Evolutionary conservation across 495 filamentous ascomycete genomes (phyloP).

Genomic region (Xylaria bambusicola): DNA sequence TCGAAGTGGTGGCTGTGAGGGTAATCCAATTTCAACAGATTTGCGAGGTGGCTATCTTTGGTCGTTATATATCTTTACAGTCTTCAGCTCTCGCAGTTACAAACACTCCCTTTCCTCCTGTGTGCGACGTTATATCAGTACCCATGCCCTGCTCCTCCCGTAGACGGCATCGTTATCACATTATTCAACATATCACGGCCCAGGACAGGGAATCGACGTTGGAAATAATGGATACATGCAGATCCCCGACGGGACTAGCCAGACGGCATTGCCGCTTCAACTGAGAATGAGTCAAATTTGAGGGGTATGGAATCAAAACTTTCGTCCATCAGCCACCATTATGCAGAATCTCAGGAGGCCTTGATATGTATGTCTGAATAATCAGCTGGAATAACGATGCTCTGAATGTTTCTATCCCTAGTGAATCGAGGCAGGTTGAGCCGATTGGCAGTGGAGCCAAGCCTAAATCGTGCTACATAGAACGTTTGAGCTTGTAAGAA

Average conservation of each 20-base stretch:
- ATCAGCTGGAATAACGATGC: not conserved
- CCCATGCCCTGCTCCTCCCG: not conserved
- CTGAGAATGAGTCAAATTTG: conserved; percentile 7
- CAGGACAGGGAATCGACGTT: conserved; percentile 4
- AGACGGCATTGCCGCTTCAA: conserved; percentile 1
- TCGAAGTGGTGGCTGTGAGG: conserved; percentile 13
- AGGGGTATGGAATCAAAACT: not conserved
- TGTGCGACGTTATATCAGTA: not conserved
- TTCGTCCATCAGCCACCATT: not conserved
- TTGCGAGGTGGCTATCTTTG: not conserved
- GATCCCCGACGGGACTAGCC: conserved; percentile 7
- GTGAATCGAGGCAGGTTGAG: conserved; percentile 1
- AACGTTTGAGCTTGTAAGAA: not conserved
- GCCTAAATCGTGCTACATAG: not conserved
- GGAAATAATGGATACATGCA: conserved; percentile 3
- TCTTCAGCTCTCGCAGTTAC: not conserved
- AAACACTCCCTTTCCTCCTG: not conserved
- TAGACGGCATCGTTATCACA: not conserved
- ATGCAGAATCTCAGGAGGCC: not conserved
- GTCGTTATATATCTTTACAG: not conserved
- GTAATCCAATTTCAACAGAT: not conserved
- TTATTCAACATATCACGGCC: not conserved
- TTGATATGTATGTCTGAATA: not conserved
- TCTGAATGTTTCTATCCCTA: not conserved
- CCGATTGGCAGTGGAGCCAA: not conserved